Conservation (phyloP, 2,329 filamentous ascomycete species). For the Aureobasidium melanogenum region DNA sequence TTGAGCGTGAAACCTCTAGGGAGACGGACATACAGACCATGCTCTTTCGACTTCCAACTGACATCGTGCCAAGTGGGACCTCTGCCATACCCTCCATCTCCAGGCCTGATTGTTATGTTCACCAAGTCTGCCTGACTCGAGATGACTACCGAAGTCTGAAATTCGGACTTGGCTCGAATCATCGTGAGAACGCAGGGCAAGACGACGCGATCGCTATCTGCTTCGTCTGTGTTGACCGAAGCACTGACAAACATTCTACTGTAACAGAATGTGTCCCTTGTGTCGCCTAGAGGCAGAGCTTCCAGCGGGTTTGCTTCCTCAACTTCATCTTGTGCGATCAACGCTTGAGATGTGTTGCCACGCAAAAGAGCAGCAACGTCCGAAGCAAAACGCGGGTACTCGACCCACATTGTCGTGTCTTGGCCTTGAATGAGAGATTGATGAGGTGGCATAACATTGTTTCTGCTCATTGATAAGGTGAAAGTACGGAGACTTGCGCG, state of each 20-base stretch:
- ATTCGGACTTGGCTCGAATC: slow-evolving; percentile 59
- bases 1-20: slow-evolving; percentile 67
- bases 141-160: slow-evolving; percentile 62
- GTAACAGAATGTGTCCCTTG: slow-evolving; percentile 64
- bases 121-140: slow-evolving; percentile 72
- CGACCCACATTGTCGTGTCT: slow-evolving; percentile 73
- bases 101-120: slow-evolving; percentile 59
- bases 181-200: slow-evolving; percentile 71
- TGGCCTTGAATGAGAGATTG: slow-evolving; percentile 64
- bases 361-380: slow-evolving; percentile 64
- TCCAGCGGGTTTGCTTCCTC: slow-evolving; percentile 48
- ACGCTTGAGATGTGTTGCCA: slow-evolving; percentile 40
- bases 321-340: slow-evolving; percentile 39
- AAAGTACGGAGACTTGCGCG: slow-evolving; percentile 53
- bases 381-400: slow-evolving; percentile 64
- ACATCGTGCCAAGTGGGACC: slow-evolving; percentile 76
- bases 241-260: slow-evolving; percentile 67
- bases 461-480: slow-evolving; percentile 73
- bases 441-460: slow-evolving; percentile 61
- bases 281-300: slow-evolving; percentile 70
- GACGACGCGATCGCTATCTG: slow-evolving; percentile 56
- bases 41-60: slow-evolving; percentile 62
- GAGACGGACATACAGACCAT: slow-evolving; percentile 58
- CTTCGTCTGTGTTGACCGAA: slow-evolving; percentile 63
- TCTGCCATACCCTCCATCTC: slow-evolving; percentile 42